These are phyloP conservation scores for Zychaea mexicana DNA, from an alignment of 371 early-diverging fungal species.

Conservation along the genomic window DNA sequence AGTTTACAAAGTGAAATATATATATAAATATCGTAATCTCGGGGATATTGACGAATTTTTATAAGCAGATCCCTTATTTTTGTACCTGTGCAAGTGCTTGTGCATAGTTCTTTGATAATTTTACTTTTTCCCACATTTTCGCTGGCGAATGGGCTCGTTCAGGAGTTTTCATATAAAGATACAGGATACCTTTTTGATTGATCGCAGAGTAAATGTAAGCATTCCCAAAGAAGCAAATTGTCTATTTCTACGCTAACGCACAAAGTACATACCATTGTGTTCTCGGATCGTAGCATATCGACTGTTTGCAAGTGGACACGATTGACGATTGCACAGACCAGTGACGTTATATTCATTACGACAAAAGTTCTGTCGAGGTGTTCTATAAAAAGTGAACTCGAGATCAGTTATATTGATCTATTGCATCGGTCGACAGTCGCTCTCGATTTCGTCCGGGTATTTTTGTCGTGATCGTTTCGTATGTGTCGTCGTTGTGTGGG, in stretches of 20 bases:
- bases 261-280: slow-evolving; percentile 65
- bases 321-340: slow-evolving; percentile 95
- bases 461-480: too few relatives aligned
- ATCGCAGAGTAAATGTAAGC: too few relatives aligned
- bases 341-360: slow-evolving; percentile 98
- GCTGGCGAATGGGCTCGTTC: slow-evolving; percentile 97
- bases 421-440: too few relatives aligned
- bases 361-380: slow-evolving; percentile 74
- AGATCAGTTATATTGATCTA: too few relatives aligned
- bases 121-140: slow-evolving; percentile 95
- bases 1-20: too few relatives aligned
- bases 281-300: slow-evolving; percentile 99
- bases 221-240: not conserved
- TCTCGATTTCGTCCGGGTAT: too few relatives aligned
- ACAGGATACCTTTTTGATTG: slow-evolving; percentile 75
- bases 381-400: slow-evolving; percentile 8
- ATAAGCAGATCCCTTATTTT: not conserved
- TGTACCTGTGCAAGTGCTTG: slow-evolving; percentile 85
- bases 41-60: not conserved
- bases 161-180: slow-evolving; percentile 96
- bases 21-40: slow-evolving; percentile 6
- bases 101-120: slow-evolving; percentile 92
- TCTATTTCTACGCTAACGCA: not conserved
- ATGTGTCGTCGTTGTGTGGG: not conserved
- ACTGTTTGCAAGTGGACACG: slow-evolving; percentile 98